A percentile compares a stretch with the other conserved stretches of the same genome.
Evolutionary conservation across 805 yeast species (phyloP).

Genomic region (Candida silvicultrix): DNA sequence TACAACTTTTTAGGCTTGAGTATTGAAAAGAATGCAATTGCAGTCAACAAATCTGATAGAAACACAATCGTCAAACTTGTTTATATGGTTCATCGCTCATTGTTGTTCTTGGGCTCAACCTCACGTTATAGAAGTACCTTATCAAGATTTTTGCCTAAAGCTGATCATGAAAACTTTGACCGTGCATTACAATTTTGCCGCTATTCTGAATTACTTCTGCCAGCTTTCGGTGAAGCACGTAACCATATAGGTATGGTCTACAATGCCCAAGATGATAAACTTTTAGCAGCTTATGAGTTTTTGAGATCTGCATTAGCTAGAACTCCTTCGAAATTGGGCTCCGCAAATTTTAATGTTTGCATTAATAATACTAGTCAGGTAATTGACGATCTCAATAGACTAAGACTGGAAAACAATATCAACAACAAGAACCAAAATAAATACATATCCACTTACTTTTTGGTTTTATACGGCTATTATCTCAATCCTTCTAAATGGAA

Average conservation of each 20-base stretch:
- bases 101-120: constrained; percentile 50
- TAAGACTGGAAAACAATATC: constrained; percentile 10
- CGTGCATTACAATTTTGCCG: constrained; percentile 43
- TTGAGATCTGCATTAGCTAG: constrained; percentile 38
- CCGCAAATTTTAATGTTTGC: constrained; percentile 28
- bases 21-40: constrained; percentile 4
- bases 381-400: constrained; percentile 21
- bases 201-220: constrained; percentile 49
- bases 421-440: constrained; percentile 10
- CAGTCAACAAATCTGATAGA: constrained; percentile 7
- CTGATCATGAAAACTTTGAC: constrained; percentile 33
- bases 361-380: constrained; percentile 26
- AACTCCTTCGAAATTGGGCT: constrained; percentile 32
- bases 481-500: constrained; percentile 37
- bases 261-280: constrained; percentile 26
- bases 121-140: constrained; percentile 47
- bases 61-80: constrained; percentile 22
- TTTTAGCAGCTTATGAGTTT: constrained; percentile 35
- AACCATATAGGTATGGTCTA: constrained; percentile 53
- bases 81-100: constrained; percentile 40
- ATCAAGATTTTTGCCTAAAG: constrained; percentile 25
- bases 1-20: constrained; percentile 8
- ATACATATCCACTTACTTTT: constrained; percentile 17
- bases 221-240: constrained; percentile 64
- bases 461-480: constrained; percentile 36